Evolutionary conservation across 1,139 yeast species (phyloP).

Genomic region (Meyerozyma athensensis): DNA sequence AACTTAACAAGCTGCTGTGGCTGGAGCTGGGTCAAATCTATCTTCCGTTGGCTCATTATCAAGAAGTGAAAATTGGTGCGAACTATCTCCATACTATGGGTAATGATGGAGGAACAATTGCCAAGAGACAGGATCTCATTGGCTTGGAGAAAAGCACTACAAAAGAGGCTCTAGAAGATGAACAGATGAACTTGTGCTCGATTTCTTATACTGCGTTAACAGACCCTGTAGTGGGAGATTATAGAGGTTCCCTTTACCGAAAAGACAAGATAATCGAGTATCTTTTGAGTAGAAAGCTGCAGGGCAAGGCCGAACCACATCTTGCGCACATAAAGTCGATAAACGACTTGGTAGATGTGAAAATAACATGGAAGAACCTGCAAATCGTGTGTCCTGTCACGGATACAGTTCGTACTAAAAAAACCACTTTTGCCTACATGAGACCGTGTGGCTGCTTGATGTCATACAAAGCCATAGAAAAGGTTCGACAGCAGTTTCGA

Average conservation of each 20-base stretch:
- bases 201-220: constrained; percentile 25
- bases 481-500: neutral
- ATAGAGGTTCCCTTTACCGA: constrained; percentile 61
- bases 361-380: constrained; percentile 20
- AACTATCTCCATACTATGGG: constrained; percentile 28
- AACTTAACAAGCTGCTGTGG: constrained; percentile 84
- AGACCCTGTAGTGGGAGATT: constrained; percentile 65
- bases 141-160: constrained; percentile 21
- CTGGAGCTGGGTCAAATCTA: constrained; percentile 65
- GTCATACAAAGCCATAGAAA: neutral
- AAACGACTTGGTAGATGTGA: constrained; percentile 27
- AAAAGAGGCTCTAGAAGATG: constrained; percentile 32
- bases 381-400: constrained; percentile 7
- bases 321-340: constrained; percentile 12
- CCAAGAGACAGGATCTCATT: constrained; percentile 40
- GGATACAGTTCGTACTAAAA: constrained; percentile 7
- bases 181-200: constrained; percentile 19
- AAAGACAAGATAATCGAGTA: constrained; percentile 64
- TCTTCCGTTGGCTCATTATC: constrained; percentile 11
- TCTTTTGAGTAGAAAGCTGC: constrained; percentile 28
- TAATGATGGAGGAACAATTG: constrained; percentile 50
- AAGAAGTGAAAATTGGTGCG: neutral
- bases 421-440: constrained; percentile 5
- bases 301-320: constrained; percentile 13
- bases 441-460: constrained; percentile 4